Evolutionary conservation across 768 basidiomycete genomes (phyloP).

Genomic region (Suillus bovinus): DNA sequence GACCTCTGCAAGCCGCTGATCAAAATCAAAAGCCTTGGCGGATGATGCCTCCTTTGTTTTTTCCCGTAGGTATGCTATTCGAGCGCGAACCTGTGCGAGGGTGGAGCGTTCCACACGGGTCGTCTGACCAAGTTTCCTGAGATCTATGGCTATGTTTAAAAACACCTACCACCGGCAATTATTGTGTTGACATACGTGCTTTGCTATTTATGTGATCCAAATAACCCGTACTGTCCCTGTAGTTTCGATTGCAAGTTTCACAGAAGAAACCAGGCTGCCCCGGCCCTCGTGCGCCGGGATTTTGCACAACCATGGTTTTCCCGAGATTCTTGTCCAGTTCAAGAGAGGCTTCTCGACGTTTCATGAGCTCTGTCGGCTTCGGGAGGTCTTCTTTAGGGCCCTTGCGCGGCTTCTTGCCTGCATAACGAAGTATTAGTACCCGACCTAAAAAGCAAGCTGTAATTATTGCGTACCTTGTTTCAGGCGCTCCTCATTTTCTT

Average conservation of each 20-base stretch:
- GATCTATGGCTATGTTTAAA: slow-evolving; percentile 56
- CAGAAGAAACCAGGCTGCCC: slow-evolving; percentile 95
- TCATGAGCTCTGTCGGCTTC: slow-evolving; percentile 91
- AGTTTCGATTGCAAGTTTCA: slow-evolving; percentile 86
- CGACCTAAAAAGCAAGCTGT: background rate
- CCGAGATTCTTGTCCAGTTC: slow-evolving; percentile 94
- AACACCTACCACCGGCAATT: slow-evolving; percentile 7
- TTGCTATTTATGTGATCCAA: slow-evolving; percentile 95
- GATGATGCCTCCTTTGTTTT: slow-evolving; percentile 80
- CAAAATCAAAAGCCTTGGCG: slow-evolving; percentile 94
- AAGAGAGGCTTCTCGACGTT: slow-evolving; percentile 79
- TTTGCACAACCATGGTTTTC: slow-evolving; percentile 94
- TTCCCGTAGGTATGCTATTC: slow-evolving; percentile 86
- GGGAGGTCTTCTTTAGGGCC: slow-evolving; percentile 73
- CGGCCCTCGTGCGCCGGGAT: slow-evolving; percentile 76
- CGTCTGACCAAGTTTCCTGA: slow-evolving; percentile 92
- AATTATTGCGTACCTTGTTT: slow-evolving; percentile 63
- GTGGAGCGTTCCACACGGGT: slow-evolving; percentile 91
- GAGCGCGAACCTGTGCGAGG: slow-evolving; percentile 86
- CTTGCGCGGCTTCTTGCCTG: slow-evolving; percentile 83
- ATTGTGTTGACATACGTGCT: slow-evolving; percentile 65
- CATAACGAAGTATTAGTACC: background rate
- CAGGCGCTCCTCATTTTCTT: slow-evolving; percentile 81
- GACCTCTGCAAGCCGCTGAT: slow-evolving; percentile 82
- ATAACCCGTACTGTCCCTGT: slow-evolving; percentile 93